phyloP scores from a whole-genome alignment of 768 basidiomycete genomes.

The Calocybe indica region DNA sequence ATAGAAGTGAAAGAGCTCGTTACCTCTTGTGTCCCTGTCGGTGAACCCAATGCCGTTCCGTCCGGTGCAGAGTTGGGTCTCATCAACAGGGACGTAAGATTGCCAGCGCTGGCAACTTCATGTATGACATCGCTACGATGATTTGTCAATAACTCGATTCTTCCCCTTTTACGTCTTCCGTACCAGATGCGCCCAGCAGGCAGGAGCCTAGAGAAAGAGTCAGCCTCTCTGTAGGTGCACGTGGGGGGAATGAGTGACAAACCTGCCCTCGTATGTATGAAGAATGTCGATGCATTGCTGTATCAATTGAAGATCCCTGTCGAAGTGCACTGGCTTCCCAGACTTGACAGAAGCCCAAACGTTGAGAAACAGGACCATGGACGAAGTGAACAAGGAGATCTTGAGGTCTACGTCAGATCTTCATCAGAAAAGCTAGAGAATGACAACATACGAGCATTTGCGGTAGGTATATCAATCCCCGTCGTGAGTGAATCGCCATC shows the following conservation, averaged over 20 bases:
- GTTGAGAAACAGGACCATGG: conserved; percentile 55
- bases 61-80: too few relatives aligned
- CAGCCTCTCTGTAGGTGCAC: neutral
- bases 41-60: too few relatives aligned
- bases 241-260: conserved; percentile 1
- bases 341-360: conserved; percentile 56
- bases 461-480: neutral
- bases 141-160: neutral
- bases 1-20: too few relatives aligned
- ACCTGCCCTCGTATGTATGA: conserved; percentile 34
- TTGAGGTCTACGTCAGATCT: too few relatives aligned
- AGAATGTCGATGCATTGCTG: conserved; percentile 54
- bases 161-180: conserved; percentile 4
- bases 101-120: conserved; percentile 9
- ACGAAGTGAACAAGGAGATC: conserved; percentile 23
- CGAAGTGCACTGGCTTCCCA: conserved; percentile 35
- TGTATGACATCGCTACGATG: conserved; percentile 28
- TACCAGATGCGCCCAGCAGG: conserved; percentile 37
- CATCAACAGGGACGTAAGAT: too few relatives aligned
- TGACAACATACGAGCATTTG: too few relatives aligned
- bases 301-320: conserved; percentile 51
- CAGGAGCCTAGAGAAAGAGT: conserved; percentile 25
- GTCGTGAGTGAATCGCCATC: neutral
- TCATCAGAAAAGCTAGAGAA: too few relatives aligned
- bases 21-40: too few relatives aligned